A percentile compares a stretch with the other conserved stretches of the same genome.
These are phyloP conservation scores for Neurospora sp. DNA, from an alignment of 495 filamentous ascomycete genomes.

Conservation along the genomic window DNA sequence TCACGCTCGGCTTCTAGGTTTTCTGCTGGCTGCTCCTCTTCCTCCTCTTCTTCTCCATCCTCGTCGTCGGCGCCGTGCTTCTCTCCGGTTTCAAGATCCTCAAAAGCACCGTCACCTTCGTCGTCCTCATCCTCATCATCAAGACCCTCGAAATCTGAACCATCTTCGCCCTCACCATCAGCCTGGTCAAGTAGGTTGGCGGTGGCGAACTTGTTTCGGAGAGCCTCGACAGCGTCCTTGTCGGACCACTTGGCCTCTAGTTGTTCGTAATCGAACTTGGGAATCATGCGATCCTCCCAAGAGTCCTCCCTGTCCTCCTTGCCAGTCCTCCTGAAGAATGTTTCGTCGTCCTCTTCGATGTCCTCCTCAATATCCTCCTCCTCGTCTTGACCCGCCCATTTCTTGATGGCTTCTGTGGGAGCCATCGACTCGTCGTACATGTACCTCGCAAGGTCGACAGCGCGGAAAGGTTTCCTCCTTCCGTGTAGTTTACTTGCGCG, in stretches of 20 bases:
- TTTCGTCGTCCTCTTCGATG: constrained; percentile 55
- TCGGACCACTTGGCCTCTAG: constrained; percentile 80
- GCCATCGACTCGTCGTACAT: constrained; percentile 80
- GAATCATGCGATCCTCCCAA: constrained; percentile 66
- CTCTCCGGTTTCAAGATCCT: constrained; percentile 79
- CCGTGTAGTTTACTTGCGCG: constrained; percentile 64
- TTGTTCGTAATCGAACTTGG: constrained; percentile 67
- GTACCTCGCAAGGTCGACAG: constrained; percentile 68
- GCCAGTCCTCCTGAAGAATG: constrained; percentile 70
- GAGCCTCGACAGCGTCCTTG: constrained; percentile 61
- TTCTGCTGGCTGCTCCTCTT: constrained; percentile 22
- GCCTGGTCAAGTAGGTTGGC: constrained; percentile 46
- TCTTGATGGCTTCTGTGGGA: constrained; percentile 61
- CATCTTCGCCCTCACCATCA: constrained; percentile 37
- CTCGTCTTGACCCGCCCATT: constrained; percentile 73
- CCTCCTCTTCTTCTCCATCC: constrained; percentile 20
- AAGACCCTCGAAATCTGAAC: constrained; percentile 34
- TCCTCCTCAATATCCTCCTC: constrained; percentile 38
- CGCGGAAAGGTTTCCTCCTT: constrained; percentile 57
- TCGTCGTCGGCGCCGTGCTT: constrained; percentile 31
- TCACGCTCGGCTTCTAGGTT: constrained; percentile 62
- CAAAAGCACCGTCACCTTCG: constrained; percentile 82
- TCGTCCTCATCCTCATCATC: constrained; percentile 69
- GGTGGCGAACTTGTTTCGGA: constrained; percentile 65
- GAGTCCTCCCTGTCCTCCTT: constrained; percentile 52